These are phyloP conservation scores for Macrotyloma uniflorum DNA, from an alignment of 306 rosid species.

Conservation along the genomic window DNA sequence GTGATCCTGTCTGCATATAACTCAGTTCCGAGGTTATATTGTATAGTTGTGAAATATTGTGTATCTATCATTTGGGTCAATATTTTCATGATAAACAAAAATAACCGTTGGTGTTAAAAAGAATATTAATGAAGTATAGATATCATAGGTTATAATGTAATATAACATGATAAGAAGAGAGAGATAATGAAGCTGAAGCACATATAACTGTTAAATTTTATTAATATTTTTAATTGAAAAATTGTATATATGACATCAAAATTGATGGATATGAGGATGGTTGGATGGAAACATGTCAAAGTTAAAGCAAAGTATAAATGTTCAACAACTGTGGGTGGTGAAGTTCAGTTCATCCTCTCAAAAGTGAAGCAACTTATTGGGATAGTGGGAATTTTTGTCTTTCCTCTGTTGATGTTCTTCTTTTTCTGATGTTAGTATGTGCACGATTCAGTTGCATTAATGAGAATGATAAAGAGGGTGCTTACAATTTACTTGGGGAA, in stretches of 20 bases:
- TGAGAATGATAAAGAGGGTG: neutral
- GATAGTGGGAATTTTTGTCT: slow-evolving; percentile 22
- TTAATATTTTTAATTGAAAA: too few species aligned
- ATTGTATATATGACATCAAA: neutral
- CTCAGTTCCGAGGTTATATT: slow-evolving; percentile 39
- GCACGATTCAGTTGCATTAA: slow-evolving; percentile 60
- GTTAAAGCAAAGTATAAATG: slow-evolving; percentile 35
- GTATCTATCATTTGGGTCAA: neutral
- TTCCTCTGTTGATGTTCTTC: slow-evolving; percentile 18
- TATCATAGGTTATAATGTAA: too few species aligned
- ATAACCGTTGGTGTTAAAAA: neutral
- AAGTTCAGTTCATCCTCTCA: neutral
- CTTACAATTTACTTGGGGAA: slow-evolving; percentile 10
- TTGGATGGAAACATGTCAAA: slow-evolving; percentile 38
- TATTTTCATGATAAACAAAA: neutral
- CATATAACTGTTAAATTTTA: too few species aligned
- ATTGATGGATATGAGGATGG: slow-evolving; percentile 34
- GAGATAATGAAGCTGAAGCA: too few species aligned
- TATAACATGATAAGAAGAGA: too few species aligned
- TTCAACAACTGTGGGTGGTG: slow-evolving; percentile 30
- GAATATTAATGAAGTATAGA: too few species aligned
- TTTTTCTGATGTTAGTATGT: slow-evolving; percentile 41
- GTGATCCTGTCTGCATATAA: slow-evolving; percentile 54
- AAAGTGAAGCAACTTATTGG: slow-evolving; percentile 46
- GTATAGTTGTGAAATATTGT: too few species aligned